Conservation (phyloP, 2,329 filamentous ascomycete genomes). For the Ceratocystis papillata region DNA sequence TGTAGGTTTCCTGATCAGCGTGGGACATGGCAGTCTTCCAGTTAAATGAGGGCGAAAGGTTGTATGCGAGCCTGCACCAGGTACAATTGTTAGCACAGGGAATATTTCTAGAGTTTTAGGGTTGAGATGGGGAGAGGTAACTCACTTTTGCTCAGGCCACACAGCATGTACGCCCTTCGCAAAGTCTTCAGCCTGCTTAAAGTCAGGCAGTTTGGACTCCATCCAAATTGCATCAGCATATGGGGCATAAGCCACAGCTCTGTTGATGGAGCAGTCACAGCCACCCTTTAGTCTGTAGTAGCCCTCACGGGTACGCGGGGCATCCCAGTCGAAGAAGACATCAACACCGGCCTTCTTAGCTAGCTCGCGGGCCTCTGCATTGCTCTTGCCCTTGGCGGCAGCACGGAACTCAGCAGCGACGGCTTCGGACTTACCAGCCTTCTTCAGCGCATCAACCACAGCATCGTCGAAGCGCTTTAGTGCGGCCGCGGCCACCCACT, state of each 20-base stretch:
- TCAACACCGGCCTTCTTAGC: slow-evolving; percentile 62
- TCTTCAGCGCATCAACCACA: slow-evolving; percentile 70
- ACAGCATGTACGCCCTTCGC: slow-evolving; percentile 86
- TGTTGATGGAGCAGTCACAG: slow-evolving; percentile 81
- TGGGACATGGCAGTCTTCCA: slow-evolving; percentile 96
- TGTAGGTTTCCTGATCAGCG: slow-evolving; percentile 93
- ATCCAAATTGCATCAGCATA: slow-evolving; percentile 98
- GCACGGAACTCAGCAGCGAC: slow-evolving; percentile 55
- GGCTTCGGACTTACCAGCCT: slow-evolving; percentile 54
- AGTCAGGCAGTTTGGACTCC: slow-evolving; percentile 96
- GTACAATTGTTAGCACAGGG: slow-evolving; percentile 21
- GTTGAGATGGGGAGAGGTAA: slow-evolving; percentile 25
- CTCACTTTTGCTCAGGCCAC: slow-evolving; percentile 92
- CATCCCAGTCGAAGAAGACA: slow-evolving; percentile 89
- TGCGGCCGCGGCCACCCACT: slow-evolving; percentile 66
- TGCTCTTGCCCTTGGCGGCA: slow-evolving; percentile 70
- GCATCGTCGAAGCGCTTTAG: slow-evolving; percentile 87
- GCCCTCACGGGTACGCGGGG: slow-evolving; percentile 84
- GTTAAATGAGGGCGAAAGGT: slow-evolving; percentile 98
- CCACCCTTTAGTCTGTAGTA: slow-evolving; percentile 91
- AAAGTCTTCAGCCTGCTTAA: slow-evolving; percentile 80
- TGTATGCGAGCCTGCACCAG: slow-evolving; percentile 69
- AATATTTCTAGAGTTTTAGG: slow-evolving; percentile 18
- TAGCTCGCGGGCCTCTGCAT: slow-evolving; percentile 69
- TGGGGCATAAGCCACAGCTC: slow-evolving; percentile 81